Evolutionary conservation across 2,329 filamentous ascomycete genomes (phyloP).

Genomic region (Dactylellina drechsleri): DNA sequence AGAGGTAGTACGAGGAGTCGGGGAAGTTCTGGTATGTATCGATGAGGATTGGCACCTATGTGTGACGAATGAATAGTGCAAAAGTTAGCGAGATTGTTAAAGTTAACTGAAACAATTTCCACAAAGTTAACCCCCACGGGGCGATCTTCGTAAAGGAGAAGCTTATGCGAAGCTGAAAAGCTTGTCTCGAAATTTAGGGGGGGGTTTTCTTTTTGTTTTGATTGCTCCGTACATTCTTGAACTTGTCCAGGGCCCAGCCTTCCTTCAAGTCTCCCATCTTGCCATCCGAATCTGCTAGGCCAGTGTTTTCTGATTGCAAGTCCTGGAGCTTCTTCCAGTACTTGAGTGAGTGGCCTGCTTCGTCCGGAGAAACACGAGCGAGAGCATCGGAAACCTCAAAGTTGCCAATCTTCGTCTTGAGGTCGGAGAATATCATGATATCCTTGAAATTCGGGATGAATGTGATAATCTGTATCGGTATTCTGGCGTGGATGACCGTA

Average conservation of each 20-base stretch:
- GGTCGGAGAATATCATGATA: conserved; percentile 45
- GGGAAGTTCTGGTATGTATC: conserved; percentile 52
- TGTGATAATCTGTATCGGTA: conserved; percentile 44
- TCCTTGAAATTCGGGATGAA: conserved; percentile 45
- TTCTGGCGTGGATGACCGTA: conserved; percentile 44
- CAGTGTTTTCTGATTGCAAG: conserved; percentile 41
- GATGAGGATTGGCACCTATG: conserved; percentile 49
- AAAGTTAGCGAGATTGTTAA: conserved; percentile 15
- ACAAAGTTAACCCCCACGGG: not conserved
- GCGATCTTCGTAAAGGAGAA: not conserved
- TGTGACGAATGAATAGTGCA: not conserved
- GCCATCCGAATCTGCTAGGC: conserved; percentile 34
- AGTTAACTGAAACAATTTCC: not conserved
- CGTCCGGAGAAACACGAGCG: conserved; percentile 42
- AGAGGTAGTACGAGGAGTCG: conserved; percentile 45
- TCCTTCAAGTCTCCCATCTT: conserved; percentile 53
- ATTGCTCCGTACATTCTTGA: conserved; percentile 46
- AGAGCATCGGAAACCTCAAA: conserved; percentile 41
- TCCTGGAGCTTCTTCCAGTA: conserved; percentile 44
- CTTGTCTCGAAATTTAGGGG: not conserved
- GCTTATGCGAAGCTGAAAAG: not conserved
- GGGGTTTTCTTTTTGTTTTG: not conserved
- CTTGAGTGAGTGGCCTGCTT: conserved; percentile 31
- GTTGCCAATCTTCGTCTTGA: conserved; percentile 48
- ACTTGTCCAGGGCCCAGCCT: conserved; percentile 50